A percentile compares a stretch with the other conserved stretches of the same genome.
Evolutionary conservation across 2,329 filamentous ascomycete species (phyloP).

Genomic region (Alternaria infectoria): DNA sequence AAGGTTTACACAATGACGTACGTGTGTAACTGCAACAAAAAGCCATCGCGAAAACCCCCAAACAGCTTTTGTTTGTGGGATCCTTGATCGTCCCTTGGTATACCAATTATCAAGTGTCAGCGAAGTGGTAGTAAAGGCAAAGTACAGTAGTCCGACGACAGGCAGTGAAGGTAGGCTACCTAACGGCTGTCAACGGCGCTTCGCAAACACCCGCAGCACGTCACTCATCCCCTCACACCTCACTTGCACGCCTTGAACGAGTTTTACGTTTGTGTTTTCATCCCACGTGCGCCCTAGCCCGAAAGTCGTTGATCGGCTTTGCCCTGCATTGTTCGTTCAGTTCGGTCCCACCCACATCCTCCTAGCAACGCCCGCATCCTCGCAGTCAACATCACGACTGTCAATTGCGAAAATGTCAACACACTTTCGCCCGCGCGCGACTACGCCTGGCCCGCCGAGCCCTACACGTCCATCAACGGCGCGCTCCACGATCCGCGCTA

Average conservation of each 20-base stretch:
- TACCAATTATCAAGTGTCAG: neutral
- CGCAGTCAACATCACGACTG: neutral
- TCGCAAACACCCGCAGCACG: neutral
- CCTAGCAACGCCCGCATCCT: neutral
- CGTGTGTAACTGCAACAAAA: neutral
- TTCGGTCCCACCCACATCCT: neutral
- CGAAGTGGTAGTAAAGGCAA: neutral
- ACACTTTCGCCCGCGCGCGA: constrained; percentile 11
- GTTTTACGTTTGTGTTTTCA: neutral
- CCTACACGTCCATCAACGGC: constrained; percentile 27
- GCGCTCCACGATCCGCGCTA: constrained; percentile 36
- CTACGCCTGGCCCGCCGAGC: constrained; percentile 18
- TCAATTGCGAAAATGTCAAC: constrained; percentile 3
- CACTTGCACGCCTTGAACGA: neutral
- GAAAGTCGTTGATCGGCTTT: neutral
- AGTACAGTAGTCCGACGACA: neutral
- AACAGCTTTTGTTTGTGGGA: neutral
- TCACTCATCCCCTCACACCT: neutral
- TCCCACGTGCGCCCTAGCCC: neutral
- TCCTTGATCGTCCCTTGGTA: accelerated
- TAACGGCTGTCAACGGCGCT: neutral
- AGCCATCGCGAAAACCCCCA: neutral
- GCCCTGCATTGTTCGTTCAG: neutral
- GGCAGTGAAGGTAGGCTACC: neutral
- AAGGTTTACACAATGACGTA: constrained; percentile 2